phyloP scores from a whole-genome alignment of 345 rosid genomes.

The Rubroshorea leprosula region DNA sequence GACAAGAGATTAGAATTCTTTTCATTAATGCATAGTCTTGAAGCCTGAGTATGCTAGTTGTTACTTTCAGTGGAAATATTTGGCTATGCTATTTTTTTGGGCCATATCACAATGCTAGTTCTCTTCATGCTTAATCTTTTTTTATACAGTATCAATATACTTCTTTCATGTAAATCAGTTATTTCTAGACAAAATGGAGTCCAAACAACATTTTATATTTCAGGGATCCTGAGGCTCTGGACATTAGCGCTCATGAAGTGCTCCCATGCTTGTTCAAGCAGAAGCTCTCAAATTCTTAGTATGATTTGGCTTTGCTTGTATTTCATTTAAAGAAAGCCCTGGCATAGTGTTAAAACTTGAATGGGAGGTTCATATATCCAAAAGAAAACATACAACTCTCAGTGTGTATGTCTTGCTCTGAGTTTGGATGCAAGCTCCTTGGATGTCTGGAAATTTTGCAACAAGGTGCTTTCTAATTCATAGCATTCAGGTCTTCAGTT shows the following conservation, averaged over 20 bases:
- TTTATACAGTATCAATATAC: too few relatives aligned
- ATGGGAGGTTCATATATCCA: neutral
- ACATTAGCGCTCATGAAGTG: conserved; percentile 66
- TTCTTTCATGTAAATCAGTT: neutral
- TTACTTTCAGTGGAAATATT: too few relatives aligned
- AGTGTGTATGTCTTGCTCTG: neutral
- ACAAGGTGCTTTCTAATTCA: neutral
- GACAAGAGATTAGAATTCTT: too few relatives aligned
- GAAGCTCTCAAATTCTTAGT: conserved; percentile 31
- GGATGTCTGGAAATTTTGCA: neutral
- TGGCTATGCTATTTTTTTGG: too few relatives aligned
- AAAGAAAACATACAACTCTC: neutral
- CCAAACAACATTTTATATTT: conserved; percentile 1
- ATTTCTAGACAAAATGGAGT: neutral
- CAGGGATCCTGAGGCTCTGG: conserved; percentile 82
- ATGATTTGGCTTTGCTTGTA: neutral
- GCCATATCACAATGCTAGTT: too few relatives aligned
- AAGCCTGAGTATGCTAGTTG: too few relatives aligned
- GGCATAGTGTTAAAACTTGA: neutral
- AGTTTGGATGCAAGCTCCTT: neutral
- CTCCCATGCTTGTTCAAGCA: conserved; percentile 78
- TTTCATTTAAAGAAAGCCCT: neutral
- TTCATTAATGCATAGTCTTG: too few relatives aligned
- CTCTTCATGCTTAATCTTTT: too few relatives aligned
- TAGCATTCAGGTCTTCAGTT: neutral